Conservation (phyloP, 495 filamentous ascomycete genomes). For the Pseudevernia furfuracea region DNA sequence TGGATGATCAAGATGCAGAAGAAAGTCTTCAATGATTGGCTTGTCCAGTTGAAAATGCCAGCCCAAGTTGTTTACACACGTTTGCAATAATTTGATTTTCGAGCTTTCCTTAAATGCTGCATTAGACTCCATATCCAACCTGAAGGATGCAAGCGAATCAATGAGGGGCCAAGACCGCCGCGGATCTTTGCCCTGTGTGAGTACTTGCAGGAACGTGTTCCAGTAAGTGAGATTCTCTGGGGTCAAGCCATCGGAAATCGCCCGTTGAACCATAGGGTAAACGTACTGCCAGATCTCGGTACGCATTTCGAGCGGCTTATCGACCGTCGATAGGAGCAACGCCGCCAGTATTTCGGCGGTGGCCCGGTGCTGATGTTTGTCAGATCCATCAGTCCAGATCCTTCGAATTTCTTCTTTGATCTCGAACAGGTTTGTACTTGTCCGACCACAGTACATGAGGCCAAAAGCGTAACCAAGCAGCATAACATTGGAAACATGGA, state of each 20-base stretch:
- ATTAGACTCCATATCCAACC: constrained; percentile 88
- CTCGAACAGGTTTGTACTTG: constrained; percentile 74
- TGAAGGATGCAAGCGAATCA: constrained; percentile 74
- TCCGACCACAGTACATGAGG: constrained; percentile 66
- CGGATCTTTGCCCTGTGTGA: constrained; percentile 77
- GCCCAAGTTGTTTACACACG: constrained; percentile 76
- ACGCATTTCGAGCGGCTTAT: constrained; percentile 60
- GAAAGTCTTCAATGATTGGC: constrained; percentile 83
- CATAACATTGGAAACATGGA: constrained; percentile 77
- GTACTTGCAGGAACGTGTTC: constrained; percentile 85
- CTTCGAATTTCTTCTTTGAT: constrained; percentile 67
- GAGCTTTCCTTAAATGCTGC: constrained; percentile 98
- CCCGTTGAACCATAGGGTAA: constrained; percentile 77
- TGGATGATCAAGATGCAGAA: constrained; percentile 87
- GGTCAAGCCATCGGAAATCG: constrained; percentile 82
- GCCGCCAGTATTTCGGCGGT: constrained; percentile 91
- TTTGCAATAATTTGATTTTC: constrained; percentile 86
- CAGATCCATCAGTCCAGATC: constrained; percentile 83
- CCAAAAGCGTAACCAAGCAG: constrained; percentile 84
- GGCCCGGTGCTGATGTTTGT: constrained; percentile 96
- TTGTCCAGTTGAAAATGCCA: constrained; percentile 96
- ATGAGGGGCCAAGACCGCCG: constrained; percentile 78
- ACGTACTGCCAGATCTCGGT: constrained; percentile 77
- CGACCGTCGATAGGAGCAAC: constrained; percentile 64
- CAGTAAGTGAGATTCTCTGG: constrained; percentile 93